These are phyloP conservation scores for Colletotrichum cordylinicola DNA, from an alignment of 2,329 filamentous ascomycete species.

Conservation along the genomic window DNA sequence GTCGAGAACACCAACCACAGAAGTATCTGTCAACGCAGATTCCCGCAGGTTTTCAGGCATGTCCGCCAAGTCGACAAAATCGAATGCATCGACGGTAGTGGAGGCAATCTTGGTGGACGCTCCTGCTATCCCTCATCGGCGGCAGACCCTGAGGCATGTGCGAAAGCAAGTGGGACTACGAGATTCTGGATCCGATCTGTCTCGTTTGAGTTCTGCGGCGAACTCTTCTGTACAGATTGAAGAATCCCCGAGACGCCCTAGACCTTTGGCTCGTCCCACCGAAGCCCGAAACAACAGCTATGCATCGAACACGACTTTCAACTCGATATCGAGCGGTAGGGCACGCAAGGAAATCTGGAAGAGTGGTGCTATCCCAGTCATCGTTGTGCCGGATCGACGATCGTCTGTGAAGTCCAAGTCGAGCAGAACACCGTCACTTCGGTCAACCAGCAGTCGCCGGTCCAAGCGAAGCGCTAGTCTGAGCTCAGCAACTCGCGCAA, in stretches of 20 bases:
- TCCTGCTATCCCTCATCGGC: slow-evolving; percentile 46
- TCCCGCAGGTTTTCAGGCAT: slow-evolving; percentile 56
- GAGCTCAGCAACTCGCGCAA: slow-evolving; percentile 50
- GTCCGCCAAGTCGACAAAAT: slow-evolving; percentile 60
- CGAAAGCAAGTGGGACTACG: slow-evolving; percentile 60
- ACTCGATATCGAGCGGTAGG: slow-evolving; percentile 57
- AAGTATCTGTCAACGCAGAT: slow-evolving; percentile 47
- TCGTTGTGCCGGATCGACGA: slow-evolving; percentile 64
- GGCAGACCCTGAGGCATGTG: slow-evolving; percentile 65
- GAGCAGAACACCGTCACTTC: slow-evolving; percentile 57
- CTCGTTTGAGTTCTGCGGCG: slow-evolving; percentile 47
- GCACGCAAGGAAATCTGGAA: slow-evolving; percentile 65
- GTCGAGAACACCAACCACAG: slow-evolving; percentile 38
- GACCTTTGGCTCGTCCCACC: slow-evolving; percentile 30
- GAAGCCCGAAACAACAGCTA: slow-evolving; percentile 50
- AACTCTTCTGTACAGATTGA: slow-evolving; percentile 41
- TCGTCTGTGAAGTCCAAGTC: slow-evolving; percentile 61
- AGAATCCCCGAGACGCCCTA: slow-evolving; percentile 32
- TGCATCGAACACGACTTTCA: slow-evolving; percentile 52
- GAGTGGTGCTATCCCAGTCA: slow-evolving; percentile 65
- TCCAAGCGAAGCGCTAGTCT: slow-evolving; percentile 60
- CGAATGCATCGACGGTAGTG: slow-evolving; percentile 60
- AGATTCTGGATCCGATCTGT: slow-evolving; percentile 48
- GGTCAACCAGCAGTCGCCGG: slow-evolving; percentile 65
- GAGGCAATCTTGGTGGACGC: slow-evolving; percentile 63